Percentiles rank a stretch among this genome's conserved stretches.
These are phyloP conservation scores for Moesziomyces parantarcticus DNA, from an alignment of 1,284 basidiomycete genomes.

Conservation along the genomic window DNA sequence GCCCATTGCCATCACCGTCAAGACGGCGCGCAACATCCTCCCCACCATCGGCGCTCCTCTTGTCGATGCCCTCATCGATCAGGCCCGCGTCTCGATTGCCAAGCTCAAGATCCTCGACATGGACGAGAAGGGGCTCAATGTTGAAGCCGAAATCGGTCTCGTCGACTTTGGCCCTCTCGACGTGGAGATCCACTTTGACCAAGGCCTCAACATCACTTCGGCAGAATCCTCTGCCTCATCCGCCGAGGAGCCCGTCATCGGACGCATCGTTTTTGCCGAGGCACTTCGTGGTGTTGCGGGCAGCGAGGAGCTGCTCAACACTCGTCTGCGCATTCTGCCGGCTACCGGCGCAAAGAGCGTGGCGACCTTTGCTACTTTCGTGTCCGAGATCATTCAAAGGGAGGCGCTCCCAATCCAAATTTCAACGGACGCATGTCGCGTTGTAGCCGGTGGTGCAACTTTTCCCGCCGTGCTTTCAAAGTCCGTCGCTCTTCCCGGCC, in stretches of 20 bases:
- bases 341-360: slow-evolving; percentile 26
- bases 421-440: slow-evolving; percentile 32
- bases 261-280: slow-evolving; percentile 33
- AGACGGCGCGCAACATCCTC: slow-evolving; percentile 49
- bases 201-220: slow-evolving; percentile 30
- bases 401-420: slow-evolving; percentile 27
- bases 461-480: slow-evolving; percentile 48
- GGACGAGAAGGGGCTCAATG: slow-evolving; percentile 52
- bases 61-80: slow-evolving; percentile 51
- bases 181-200: slow-evolving; percentile 45
- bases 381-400: slow-evolving; percentile 37
- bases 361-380: slow-evolving; percentile 49
- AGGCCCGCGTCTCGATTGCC: slow-evolving; percentile 42
- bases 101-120: slow-evolving; percentile 49
- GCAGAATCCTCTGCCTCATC: slow-evolving; percentile 1
- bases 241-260: slow-evolving; percentile 20
- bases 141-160: slow-evolving; percentile 45
- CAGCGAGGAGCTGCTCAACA: slow-evolving; percentile 26
- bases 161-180: slow-evolving; percentile 55
- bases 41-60: slow-evolving; percentile 52
- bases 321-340: slow-evolving; percentile 33
- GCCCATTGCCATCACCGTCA: slow-evolving; percentile 55
- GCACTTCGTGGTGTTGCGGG: slow-evolving; percentile 40
- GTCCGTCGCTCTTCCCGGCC: slow-evolving; percentile 41
- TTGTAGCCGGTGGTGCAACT: slow-evolving; percentile 52